These are phyloP conservation scores for Jamesozyma rosinii DNA, from an alignment of 805 yeast genomes.

Conservation along the genomic window DNA sequence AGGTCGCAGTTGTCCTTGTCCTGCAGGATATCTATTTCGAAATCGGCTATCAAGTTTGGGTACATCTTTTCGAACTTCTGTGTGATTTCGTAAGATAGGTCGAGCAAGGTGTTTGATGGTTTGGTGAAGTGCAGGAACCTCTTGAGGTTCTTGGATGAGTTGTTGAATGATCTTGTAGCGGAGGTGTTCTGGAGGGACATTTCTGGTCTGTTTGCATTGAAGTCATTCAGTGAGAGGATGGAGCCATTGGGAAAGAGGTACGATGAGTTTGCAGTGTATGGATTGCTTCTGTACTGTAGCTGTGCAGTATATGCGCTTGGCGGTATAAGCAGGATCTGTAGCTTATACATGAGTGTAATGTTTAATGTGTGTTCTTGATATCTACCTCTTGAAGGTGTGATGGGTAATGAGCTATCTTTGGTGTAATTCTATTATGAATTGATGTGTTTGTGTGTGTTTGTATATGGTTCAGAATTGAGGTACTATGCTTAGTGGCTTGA, in stretches of 20 bases:
- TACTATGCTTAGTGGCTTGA: no score
- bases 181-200: background rate
- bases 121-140: conserved; percentile 58
- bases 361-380: no score
- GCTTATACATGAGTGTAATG: conserved; percentile 8
- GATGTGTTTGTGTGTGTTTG: no score
- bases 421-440: no score
- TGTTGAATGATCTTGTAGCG: background rate
- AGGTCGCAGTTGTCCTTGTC: conserved; percentile 61
- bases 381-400: no score
- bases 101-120: conserved; percentile 36
- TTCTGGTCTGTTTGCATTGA: background rate
- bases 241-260: conserved; percentile 1
- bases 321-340: conserved; percentile 10
- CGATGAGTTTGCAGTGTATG: background rate
- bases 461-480: no score
- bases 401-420: no score
- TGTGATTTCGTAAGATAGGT: conserved; percentile 45
- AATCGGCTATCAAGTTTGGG: conserved; percentile 44
- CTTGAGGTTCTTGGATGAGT: conserved; percentile 13
- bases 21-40: conserved; percentile 50
- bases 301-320: conserved; percentile 5
- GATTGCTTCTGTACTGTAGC: background rate
- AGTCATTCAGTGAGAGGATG: conserved; percentile 1
- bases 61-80: conserved; percentile 50